These are phyloP conservation scores for Ceratocystis papillata DNA, from an alignment of 2,329 filamentous ascomycete species.

Conservation along the genomic window DNA sequence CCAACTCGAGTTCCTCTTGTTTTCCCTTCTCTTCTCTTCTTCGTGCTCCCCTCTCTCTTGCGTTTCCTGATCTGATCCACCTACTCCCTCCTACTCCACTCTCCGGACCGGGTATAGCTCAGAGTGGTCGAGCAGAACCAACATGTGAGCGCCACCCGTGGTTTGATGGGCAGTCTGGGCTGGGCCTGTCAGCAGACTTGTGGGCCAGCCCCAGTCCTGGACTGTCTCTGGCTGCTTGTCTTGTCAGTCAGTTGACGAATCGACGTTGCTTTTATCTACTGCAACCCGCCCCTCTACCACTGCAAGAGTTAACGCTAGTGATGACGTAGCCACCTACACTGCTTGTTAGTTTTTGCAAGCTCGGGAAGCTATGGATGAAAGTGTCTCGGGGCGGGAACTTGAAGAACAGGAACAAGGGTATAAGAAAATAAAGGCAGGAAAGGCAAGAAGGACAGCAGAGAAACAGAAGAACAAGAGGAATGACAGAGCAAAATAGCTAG, in stretches of 20 bases:
- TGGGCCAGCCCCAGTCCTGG: neutral
- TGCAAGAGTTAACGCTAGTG: constrained; percentile 3
- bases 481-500: neutral
- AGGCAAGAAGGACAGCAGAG: neutral
- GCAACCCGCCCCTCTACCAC: neutral
- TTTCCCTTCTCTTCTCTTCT: neutral
- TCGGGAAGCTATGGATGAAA: neutral
- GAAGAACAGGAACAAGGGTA: neutral
- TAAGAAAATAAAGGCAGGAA: neutral
- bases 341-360: neutral
- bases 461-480: neutral
- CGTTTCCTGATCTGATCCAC: neutral
- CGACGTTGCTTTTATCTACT: neutral
- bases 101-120: constrained; percentile 4
- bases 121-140: neutral
- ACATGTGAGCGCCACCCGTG: neutral
- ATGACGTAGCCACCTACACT: neutral
- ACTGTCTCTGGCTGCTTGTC: neutral
- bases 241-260: neutral
- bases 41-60: constrained; percentile 4
- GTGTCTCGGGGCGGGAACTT: neutral
- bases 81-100: neutral
- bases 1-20: neutral
- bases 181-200: constrained; percentile 10
- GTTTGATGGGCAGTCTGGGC: neutral